Evolutionary conservation across 805 yeast genomes (phyloP), one percentile per base, ranked within the genome.

Genomic region (Pichia heedii): DNA sequence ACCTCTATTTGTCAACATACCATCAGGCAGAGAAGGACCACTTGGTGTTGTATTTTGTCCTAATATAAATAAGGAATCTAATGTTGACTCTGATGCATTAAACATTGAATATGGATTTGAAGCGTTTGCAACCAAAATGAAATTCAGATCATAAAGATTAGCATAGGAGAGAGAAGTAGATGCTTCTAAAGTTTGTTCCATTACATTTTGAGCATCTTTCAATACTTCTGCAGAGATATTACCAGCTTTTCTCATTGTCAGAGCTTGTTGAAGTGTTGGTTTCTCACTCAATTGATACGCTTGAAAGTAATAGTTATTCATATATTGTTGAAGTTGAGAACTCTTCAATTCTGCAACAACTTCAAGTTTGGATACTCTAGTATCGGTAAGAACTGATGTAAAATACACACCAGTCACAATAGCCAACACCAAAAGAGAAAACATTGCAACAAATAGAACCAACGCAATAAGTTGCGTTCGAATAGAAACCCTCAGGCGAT

Each of bases 341-440:
- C 90, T 77, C 60, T 86, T 87, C 44, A 88, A 66, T 58, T 84
- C 84, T 2, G 95, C 84, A 19, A 87, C 84, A 36, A 85, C 85
- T 53, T 75, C 76, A 22, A 88, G 65, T 44, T 88, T 73, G 48
- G 84, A 88, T 1, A 80, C 76, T 53, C 94, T 69, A 36, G 84
- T 61, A 38, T 71, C 62, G 26, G 77, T 72, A 46, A 81, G 76
- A 49, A 77, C 81, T 19, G 67, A 60, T 4, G 85, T 75, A 59
- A 83, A 85, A 60, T 84, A 84, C 4, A 82, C 74, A 40, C 84
- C 93, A 10, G 86, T 76, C 21, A 83, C 87, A 19, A 84, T 67
- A 7, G 93, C 88, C 37, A 88, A 63, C 2, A 85, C 77, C 24
- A 82, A 68, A 39, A 88, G 67, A 1, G 94, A 84, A 42, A 81